Percentiles rank a stretch among this genome's conserved stretches.
These are phyloP conservation scores for Auricularia auricula-judae DNA, from an alignment of 768 basidiomycete species.

Conservation along the genomic window DNA sequence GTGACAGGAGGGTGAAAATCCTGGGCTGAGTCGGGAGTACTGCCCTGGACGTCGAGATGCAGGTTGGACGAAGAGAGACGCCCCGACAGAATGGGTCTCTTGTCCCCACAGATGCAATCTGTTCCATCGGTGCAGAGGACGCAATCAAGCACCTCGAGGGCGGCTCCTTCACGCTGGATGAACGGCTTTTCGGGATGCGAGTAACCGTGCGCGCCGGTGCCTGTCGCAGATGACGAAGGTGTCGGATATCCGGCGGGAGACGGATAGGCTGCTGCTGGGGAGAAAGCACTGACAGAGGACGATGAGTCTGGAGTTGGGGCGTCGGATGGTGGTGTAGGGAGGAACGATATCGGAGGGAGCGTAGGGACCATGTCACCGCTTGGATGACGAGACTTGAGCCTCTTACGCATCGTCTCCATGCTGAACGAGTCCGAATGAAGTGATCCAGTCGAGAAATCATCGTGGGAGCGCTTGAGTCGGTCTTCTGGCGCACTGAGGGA, in stretches of 20 bases:
- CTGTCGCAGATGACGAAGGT: not conserved
- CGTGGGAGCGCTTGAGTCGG: slow-evolving; percentile 3
- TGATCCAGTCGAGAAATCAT: not conserved
- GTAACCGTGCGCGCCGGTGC: not conserved
- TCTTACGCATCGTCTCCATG: not conserved
- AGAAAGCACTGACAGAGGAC: slow-evolving; percentile 27
- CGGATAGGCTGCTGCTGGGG: not conserved
- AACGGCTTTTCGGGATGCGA: not conserved
- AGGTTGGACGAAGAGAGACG: slow-evolving; percentile 8
- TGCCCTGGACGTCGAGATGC: not conserved
- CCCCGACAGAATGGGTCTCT: slow-evolving; percentile 2
- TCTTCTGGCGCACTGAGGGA: not conserved
- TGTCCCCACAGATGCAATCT: slow-evolving; percentile 68
- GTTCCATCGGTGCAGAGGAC: slow-evolving; percentile 63
- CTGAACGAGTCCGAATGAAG: not conserved
- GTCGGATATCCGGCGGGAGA: not conserved
- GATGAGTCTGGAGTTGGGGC: slow-evolving; percentile 42
- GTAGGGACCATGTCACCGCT: not conserved
- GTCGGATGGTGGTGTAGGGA: not conserved
- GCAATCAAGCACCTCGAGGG: slow-evolving; percentile 47
- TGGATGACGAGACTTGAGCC: not conserved
- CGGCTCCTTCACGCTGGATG: not conserved
- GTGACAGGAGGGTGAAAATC: slow-evolving; percentile 3
- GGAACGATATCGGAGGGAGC: not conserved
- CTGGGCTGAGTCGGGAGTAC: not conserved